phyloP scores from a whole-genome alignment of 2,329 filamentous ascomycete species.

The Penicillium fuscoglaucum region DNA sequence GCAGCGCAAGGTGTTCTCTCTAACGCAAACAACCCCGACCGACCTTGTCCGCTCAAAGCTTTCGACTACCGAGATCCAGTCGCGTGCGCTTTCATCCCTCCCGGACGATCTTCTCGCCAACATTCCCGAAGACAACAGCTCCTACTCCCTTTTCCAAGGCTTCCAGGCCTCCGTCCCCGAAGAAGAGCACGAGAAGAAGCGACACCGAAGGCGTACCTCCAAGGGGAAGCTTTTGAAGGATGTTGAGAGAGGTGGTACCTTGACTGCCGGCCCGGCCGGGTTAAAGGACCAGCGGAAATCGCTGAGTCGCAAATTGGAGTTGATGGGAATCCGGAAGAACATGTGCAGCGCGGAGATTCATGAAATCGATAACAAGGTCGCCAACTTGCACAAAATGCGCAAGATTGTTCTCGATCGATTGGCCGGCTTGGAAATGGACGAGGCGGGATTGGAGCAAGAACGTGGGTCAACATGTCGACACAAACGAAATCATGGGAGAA shows the following conservation, averaged over 20 bases:
- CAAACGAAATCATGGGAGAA: neutral
- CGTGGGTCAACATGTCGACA: constrained; percentile 53
- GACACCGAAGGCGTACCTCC: constrained; percentile 67
- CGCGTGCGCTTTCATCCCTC: constrained; percentile 82
- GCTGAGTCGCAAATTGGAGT: constrained; percentile 82
- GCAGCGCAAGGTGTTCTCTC: constrained; percentile 86
- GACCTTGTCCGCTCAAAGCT: constrained; percentile 91
- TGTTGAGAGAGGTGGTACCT: constrained; percentile 56
- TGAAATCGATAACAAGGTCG: constrained; percentile 95
- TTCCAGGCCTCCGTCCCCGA: constrained; percentile 90
- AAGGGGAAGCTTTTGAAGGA: constrained; percentile 70
- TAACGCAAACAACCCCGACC: constrained; percentile 87
- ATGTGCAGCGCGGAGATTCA: constrained; percentile 96
- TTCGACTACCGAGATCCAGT: constrained; percentile 88
- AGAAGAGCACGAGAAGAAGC: constrained; percentile 61
- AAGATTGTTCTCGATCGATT: constrained; percentile 86
- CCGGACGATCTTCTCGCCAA: constrained; percentile 87
- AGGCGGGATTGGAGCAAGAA: constrained; percentile 85
- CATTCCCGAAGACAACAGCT: constrained; percentile 81
- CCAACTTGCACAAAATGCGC: constrained; percentile 89
- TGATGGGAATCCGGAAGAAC: constrained; percentile 89
- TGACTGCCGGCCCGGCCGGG: constrained; percentile 66
- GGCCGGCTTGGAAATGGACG: constrained; percentile 84
- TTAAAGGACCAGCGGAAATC: constrained; percentile 77
- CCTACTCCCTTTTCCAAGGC: constrained; percentile 93